Conservation (phyloP, 768 basidiomycete species). For the Brasilioporus rufonigricans region DNA sequence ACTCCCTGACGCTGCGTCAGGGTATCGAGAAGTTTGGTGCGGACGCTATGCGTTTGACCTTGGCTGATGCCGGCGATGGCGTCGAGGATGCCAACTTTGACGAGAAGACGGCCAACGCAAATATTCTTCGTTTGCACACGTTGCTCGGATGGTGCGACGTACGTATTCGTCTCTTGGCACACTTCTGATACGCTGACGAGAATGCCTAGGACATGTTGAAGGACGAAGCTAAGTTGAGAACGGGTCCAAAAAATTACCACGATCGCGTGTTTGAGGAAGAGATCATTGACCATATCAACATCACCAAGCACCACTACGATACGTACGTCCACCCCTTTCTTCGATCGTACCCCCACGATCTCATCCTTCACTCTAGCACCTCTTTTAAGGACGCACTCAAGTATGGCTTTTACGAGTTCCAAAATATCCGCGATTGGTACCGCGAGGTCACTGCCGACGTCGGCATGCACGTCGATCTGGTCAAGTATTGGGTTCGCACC, state of each 20-base stretch:
- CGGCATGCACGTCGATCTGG: constrained; percentile 90
- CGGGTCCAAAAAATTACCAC: constrained; percentile 74
- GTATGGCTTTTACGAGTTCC: constrained; percentile 93
- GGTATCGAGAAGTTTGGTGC: constrained; percentile 94
- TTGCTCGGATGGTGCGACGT: constrained; percentile 92
- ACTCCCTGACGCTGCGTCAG: constrained; percentile 88
- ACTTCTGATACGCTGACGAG: background rate
- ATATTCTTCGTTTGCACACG: constrained; percentile 90
- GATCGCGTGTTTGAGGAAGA: constrained; percentile 92
- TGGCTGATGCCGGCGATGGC: constrained; percentile 97
- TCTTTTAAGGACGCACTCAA: constrained; percentile 96
- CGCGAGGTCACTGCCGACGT: constrained; percentile 85
- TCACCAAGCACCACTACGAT: constrained; percentile 78
- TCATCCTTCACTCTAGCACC: constrained; percentile 49
- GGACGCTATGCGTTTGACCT: constrained; percentile 85
- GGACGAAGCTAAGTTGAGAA: constrained; percentile 67
- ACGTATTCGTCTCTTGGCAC: constrained; percentile 16
- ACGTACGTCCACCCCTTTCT: constrained; percentile 51
- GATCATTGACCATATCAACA: constrained; percentile 80
- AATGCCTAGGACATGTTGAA: constrained; percentile 72
- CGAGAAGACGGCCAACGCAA: constrained; percentile 96
- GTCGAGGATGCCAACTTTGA: constrained; percentile 99
- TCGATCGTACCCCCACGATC: background rate
- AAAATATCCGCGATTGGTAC: constrained; percentile 92
- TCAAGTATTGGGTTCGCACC: constrained; percentile 78